phyloP scores from a whole-genome alignment of 148 eudicot species.

The Rhododendron kiyosumense region DNA sequence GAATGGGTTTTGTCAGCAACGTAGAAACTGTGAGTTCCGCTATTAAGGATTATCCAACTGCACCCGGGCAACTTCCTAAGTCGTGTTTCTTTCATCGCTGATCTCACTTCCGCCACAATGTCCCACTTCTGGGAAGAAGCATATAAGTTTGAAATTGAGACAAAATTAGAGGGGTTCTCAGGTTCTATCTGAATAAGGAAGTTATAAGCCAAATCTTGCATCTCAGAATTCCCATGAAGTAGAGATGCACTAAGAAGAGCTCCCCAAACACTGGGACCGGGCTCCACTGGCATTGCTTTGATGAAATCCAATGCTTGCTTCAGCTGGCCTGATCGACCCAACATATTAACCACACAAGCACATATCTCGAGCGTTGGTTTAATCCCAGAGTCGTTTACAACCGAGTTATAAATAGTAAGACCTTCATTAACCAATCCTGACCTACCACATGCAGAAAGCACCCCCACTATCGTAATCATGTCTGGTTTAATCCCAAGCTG shows the following conservation, averaged over 20 bases:
- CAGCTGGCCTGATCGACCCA: conserved; percentile 34
- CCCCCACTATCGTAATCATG: neutral
- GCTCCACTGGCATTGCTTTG: conserved; percentile 33
- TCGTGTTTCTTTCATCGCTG: conserved; percentile 31
- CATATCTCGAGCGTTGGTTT: conserved; percentile 36
- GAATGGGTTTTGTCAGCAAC: conserved; percentile 46
- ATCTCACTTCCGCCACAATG: conserved; percentile 35
- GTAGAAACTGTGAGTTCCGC: conserved; percentile 31
- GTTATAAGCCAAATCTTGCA: conserved; percentile 34
- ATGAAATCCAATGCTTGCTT: conserved; percentile 32
- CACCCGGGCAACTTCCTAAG: conserved; percentile 40
- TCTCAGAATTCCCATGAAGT: conserved; percentile 29
- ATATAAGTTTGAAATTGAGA: conserved; percentile 35
- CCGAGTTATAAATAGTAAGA: conserved; percentile 20
- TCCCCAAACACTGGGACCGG: conserved; percentile 53
- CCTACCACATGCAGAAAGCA: conserved; percentile 36
- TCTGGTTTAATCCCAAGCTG: conserved; percentile 15
- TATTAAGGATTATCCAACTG: conserved; percentile 41
- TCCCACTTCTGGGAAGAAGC: conserved; percentile 45
- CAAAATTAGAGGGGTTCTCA: conserved; percentile 39
- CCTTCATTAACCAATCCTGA: conserved; percentile 42
- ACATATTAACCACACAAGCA: conserved; percentile 45
- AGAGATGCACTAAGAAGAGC: conserved; percentile 32
- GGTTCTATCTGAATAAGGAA: conserved; percentile 42
- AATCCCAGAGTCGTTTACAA: conserved; percentile 15